These are phyloP conservation scores for Agrocybe pediades DNA, from an alignment of 768 basidiomycete genomes.

Conservation along the genomic window DNA sequence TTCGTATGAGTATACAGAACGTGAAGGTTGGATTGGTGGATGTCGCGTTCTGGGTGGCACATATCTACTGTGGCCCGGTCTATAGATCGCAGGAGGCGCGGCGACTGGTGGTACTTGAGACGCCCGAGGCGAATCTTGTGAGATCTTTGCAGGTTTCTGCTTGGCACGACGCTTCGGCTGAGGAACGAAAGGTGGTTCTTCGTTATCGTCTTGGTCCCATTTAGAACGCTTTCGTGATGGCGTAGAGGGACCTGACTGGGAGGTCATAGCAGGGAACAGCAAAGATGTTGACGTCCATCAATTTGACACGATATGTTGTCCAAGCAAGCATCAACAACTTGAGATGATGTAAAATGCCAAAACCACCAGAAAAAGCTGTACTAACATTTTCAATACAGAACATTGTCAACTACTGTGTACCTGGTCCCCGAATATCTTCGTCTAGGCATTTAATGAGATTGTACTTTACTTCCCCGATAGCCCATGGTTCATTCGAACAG, in stretches of 20 bases:
- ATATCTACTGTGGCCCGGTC: conserved; percentile 56
- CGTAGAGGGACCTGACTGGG: conserved; percentile 43
- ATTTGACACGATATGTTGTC: background rate
- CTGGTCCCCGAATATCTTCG: conserved; percentile 42
- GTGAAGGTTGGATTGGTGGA: conserved; percentile 81
- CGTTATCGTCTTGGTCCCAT: conserved; percentile 60
- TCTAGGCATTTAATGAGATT: conserved; percentile 73
- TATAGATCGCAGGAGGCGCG: conserved; percentile 14
- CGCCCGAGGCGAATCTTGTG: conserved; percentile 20
- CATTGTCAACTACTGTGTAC: conserved; percentile 2
- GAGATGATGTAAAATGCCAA: conserved; percentile 1
- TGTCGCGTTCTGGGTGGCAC: conserved; percentile 78
- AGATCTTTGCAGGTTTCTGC: conserved; percentile 33
- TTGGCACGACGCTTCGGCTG: conserved; percentile 60
- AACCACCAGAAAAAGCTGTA: background rate
- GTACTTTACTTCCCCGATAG: conserved; percentile 51
- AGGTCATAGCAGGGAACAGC: conserved; percentile 5
- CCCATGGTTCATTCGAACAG: conserved; percentile 34
- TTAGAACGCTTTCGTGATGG: conserved; percentile 77
- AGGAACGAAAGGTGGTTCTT: conserved; percentile 36
- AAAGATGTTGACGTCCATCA: background rate
- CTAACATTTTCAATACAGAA: background rate
- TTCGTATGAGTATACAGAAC: conserved; percentile 94
- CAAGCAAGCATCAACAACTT: background rate
- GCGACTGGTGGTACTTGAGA: conserved; percentile 20